Base-by-base conservation (phyloP, 495 filamentous ascomycete species). In the Podospora didyma region DNA sequence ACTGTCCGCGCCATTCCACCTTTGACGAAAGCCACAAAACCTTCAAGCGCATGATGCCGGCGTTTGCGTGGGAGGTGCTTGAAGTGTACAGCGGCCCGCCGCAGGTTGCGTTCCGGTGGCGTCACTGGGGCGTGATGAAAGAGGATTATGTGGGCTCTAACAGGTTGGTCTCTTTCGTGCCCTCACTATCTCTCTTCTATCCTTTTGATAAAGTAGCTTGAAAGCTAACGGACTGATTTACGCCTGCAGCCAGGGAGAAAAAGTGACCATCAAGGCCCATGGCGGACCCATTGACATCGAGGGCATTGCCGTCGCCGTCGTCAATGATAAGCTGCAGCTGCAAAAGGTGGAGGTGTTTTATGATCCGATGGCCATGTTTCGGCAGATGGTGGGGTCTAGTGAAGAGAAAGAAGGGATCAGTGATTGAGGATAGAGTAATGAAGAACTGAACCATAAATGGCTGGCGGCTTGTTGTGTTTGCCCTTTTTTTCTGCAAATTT, bases 11-110 rank as follows among this genome's bases (percentile, higher is more conserved):
- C 28, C 73, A 78, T 46, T 80, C 75, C 23, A 79, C 80, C 64
- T 87, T 87, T 57, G 76, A 75, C 12, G 72, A 69, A 5, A 82
- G 78, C 62, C 84, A 87, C 69, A 85, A 87, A 73, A 79, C 82
- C 1, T 86, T 88, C 61, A 87, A 86, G 72, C 69, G 80, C 23
- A 85, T 85, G 81, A 87, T 87, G 83, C 83, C 82, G 14, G 82
- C 79, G 0, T 87, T 88, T 71, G 82, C 82, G 0, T 88, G 84
- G 83, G 85, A 87, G 72, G 84, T 87, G 20, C 66, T 81, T 14
- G 85, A 86, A 70, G 83, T 88, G 2, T 86, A 82, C 61, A 77
- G 75, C 42, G 83, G 80, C 0, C 83, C 82, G 41, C 84, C 85
- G 20, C 66, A 68, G 51, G 85, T 88, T 4, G 68, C 76, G 1